phyloP scores from a whole-genome alignment of 1,284 basidiomycete genomes.

The Leccinum pachyderme region DNA sequence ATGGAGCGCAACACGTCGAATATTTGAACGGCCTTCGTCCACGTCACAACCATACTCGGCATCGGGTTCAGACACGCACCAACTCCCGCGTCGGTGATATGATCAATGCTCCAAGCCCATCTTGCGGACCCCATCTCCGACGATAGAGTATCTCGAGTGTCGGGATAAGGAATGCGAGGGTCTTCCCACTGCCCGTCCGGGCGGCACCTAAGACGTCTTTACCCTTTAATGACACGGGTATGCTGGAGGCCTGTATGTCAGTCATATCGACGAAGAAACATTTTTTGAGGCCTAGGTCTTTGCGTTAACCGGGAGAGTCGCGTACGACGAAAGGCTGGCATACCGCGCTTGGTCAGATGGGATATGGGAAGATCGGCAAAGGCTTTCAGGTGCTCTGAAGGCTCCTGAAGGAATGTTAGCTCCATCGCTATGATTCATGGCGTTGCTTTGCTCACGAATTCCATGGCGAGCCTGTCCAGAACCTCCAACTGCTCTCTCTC shows the following conservation, averaged over 20 bases:
- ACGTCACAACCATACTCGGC: constrained; percentile 6
- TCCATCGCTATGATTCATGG: constrained; percentile 2
- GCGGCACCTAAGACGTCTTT: constrained; percentile 78
- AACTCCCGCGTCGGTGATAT: constrained; percentile 96
- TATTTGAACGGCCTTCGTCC: constrained; percentile 84
- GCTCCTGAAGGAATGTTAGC: constrained; percentile 39
- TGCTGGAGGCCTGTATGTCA: constrained; percentile 69
- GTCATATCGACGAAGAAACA: constrained; percentile 86
- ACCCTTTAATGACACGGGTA: constrained; percentile 64
- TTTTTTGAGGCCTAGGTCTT: constrained; percentile 71
- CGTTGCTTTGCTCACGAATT: constrained; percentile 49
- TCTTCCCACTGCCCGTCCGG: constrained; percentile 82
- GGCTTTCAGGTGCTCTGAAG: constrained; percentile 43
- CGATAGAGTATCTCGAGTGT: constrained; percentile 75
- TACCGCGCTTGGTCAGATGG: constrained; percentile 64
- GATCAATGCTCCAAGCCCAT: constrained; percentile 89
- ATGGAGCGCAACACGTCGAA: constrained; percentile 94
- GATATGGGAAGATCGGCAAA: constrained; percentile 75
- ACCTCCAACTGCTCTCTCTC: constrained; percentile 55
- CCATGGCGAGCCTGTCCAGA: constrained; percentile 51
- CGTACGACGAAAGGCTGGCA: constrained; percentile 10
- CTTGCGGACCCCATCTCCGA: constrained; percentile 76
- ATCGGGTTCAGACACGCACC: constrained; percentile 42
- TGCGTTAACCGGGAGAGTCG: neutral
- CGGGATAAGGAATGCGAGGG: constrained; percentile 79